These are phyloP conservation scores for Fusarium verticillioides DNA, from an alignment of 2,329 filamentous ascomycete genomes.

Conservation along the genomic window DNA sequence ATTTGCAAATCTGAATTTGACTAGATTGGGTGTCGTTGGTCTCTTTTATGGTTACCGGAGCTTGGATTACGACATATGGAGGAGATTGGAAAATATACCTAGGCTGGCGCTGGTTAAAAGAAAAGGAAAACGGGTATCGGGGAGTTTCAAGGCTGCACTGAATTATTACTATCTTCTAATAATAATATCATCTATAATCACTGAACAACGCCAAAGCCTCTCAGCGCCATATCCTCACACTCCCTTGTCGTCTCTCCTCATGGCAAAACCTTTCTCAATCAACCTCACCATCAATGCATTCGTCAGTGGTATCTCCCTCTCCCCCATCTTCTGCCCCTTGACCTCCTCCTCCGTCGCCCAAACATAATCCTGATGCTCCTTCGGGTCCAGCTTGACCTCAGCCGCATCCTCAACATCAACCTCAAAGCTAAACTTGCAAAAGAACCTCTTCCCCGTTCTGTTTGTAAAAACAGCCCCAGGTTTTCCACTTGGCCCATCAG, in stretches of 20 bases:
- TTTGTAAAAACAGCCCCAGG: constrained; percentile 49
- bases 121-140: neutral
- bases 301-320: constrained; percentile 48
- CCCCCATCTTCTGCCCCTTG: constrained; percentile 40
- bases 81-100: neutral
- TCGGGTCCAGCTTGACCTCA: constrained; percentile 51
- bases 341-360: constrained; percentile 56
- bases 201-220: neutral
- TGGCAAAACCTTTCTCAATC: constrained; percentile 48
- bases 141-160: neutral
- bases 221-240: neutral
- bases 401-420: constrained; percentile 45
- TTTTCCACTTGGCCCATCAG: constrained; percentile 39
- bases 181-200: neutral
- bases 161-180: neutral
- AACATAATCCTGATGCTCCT: constrained; percentile 54
- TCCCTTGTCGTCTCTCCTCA: constrained; percentile 33
- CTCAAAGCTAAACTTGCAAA: constrained; percentile 51
- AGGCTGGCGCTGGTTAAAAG: neutral
- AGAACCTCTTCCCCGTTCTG: constrained; percentile 46
- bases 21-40: no score
- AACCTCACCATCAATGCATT: constrained; percentile 42
- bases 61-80: neutral
- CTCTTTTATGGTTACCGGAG: neutral
- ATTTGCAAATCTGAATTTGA: neutral